phyloP scores from a whole-genome alignment of 2,329 filamentous ascomycete species.

The Exophiala lecanii-corni region DNA sequence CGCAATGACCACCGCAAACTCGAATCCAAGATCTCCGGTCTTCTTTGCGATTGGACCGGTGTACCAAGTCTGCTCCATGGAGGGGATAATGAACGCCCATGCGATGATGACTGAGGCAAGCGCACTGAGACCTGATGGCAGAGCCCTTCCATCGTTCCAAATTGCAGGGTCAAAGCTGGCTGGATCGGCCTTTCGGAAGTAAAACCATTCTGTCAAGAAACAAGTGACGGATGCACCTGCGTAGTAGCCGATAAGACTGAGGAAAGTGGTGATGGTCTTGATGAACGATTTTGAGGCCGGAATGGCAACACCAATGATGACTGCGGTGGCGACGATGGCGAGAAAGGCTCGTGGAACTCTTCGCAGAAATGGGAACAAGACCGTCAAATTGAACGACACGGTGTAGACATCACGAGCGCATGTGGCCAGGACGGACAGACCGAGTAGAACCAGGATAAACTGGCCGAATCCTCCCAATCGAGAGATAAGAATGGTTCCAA shows the following conservation, averaged over 20 bases:
- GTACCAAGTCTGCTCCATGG: conserved; percentile 66
- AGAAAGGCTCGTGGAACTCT: conserved; percentile 7
- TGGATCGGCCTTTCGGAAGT: conserved; percentile 51
- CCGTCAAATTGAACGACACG: conserved; percentile 6
- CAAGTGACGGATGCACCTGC: conserved; percentile 10
- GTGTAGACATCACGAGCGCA: conserved; percentile 42
- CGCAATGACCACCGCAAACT: conserved; percentile 3
- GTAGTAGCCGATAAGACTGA: conserved; percentile 31
- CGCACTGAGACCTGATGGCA: conserved; percentile 60
- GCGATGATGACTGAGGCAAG: conserved; percentile 57
- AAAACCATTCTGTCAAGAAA: conserved; percentile 50
- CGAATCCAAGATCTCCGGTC: conserved; percentile 42
- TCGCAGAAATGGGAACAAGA: conserved; percentile 3
- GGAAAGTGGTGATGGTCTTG: conserved; percentile 35
- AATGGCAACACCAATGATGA: conserved; percentile 8
- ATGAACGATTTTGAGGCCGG: conserved; percentile 8
- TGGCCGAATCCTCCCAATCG: conserved; percentile 56
- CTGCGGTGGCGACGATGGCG: conserved; percentile 3
- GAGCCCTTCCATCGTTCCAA: conserved; percentile 55
- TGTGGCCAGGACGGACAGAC: conserved; percentile 61
- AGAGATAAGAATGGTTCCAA: conserved; percentile 61
- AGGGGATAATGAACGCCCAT: conserved; percentile 60
- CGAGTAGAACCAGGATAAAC: conserved; percentile 54
- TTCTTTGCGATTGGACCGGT: conserved; percentile 57
- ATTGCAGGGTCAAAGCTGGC: conserved; percentile 55